These are phyloP conservation scores for Aspergillus sclerotialis DNA, from an alignment of 2,329 filamentous ascomycete species.

Conservation along the genomic window DNA sequence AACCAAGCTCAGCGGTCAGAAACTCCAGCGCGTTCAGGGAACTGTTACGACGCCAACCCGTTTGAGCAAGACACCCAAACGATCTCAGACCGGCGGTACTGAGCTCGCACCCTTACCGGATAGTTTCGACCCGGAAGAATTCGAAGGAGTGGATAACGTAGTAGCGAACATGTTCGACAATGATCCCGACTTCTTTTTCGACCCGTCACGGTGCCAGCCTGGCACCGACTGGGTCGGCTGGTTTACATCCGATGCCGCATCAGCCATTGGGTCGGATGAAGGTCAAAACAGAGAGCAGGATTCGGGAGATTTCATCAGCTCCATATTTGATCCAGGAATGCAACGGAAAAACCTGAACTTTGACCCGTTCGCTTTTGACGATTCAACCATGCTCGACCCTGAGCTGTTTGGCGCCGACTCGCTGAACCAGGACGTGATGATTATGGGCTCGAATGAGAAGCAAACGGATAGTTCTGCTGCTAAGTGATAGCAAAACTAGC, in stretches of 20 bases:
- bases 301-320: conserved; percentile 26
- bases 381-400: conserved; percentile 25
- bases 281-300: conserved; percentile 12
- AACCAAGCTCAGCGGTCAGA: conserved; percentile 25
- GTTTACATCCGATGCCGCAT: conserved; percentile 30
- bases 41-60: conserved; percentile 14
- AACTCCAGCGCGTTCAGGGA: conserved; percentile 26
- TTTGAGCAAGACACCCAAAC: conserved; percentile 18
- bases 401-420: conserved; percentile 31
- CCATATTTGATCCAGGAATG: conserved; percentile 27
- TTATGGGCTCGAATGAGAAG: conserved; percentile 16
- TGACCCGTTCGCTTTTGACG: conserved; percentile 24
- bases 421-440: conserved; percentile 17
- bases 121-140: conserved; percentile 18
- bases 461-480: conserved; percentile 8
- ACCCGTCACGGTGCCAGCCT: conserved; percentile 14
- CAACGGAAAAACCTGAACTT: conserved; percentile 22
- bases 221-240: conserved; percentile 30
- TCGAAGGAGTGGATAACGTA: conserved; percentile 27
- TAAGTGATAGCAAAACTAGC: conserved; percentile 7
- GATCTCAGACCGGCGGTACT: conserved; percentile 12
- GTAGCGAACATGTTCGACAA: conserved; percentile 34
- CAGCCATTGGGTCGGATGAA: conserved; percentile 21
- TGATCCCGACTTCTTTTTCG: conserved; percentile 22
- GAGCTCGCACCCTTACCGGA: conserved; percentile 14